phyloP scores from a whole-genome alignment of 2,329 filamentous ascomycete genomes.

The Furcasterigmium sp. region DNA sequence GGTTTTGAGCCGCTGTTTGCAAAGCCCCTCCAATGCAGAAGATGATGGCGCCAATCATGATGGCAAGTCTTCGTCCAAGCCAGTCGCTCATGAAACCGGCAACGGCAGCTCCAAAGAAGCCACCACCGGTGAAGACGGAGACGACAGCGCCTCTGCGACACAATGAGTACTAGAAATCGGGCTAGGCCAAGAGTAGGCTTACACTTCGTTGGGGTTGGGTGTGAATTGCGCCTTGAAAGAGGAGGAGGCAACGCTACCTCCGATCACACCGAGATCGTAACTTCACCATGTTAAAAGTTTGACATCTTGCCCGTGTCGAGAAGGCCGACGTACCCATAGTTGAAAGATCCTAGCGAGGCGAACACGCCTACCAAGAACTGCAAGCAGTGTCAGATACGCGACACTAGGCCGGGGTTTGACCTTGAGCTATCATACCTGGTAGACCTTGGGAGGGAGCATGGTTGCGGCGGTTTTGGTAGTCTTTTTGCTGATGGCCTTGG shows the following conservation, averaged over 20 bases:
- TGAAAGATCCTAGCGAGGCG: conserved; percentile 49
- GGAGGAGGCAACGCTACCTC: conserved; percentile 43
- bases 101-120: conserved; percentile 62
- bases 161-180: too few species aligned
- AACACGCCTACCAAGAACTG: conserved; percentile 49
- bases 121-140: conserved; percentile 72
- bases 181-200: too few species aligned
- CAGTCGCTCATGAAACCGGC: conserved; percentile 60
- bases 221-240: conserved; percentile 35
- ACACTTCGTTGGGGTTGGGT: conserved; percentile 12
- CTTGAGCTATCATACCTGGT: conserved; percentile 11
- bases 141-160: not conserved
- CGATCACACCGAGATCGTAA: conserved; percentile 50
- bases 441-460: conserved; percentile 38
- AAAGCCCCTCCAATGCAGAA: conserved; percentile 69
- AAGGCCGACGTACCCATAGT: too few species aligned
- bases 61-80: conserved; percentile 66
- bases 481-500: not conserved
- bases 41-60: conserved; percentile 63
- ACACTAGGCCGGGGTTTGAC: not conserved
- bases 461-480: conserved; percentile 16
- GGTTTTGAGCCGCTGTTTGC: conserved; percentile 60
- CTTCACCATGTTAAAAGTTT: too few species aligned
- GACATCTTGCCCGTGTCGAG: too few species aligned
- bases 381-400: too few species aligned